Evolutionary conservation across 2,329 filamentous ascomycete genomes (phyloP).

Genomic region (Fusarium foetens): DNA sequence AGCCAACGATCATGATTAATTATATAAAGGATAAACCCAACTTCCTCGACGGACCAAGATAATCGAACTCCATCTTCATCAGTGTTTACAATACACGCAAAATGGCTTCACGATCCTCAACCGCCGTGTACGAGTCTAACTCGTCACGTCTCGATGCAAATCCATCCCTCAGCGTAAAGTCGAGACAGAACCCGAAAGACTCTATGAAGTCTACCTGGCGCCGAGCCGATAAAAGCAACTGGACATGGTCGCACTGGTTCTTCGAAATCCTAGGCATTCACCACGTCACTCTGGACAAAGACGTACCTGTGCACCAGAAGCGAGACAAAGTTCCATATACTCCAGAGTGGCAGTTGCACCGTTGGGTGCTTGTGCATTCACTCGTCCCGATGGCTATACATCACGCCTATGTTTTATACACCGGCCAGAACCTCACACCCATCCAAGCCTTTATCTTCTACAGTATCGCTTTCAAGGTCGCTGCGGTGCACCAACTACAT

Average conservation of each 20-base stretch:
- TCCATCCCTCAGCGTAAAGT: neutral
- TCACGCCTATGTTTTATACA: neutral
- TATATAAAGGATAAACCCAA: neutral
- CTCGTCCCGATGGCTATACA: neutral
- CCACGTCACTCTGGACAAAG: neutral
- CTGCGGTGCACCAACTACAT: neutral
- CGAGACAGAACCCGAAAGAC: neutral
- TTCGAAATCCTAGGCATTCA: neutral
- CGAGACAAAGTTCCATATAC: neutral
- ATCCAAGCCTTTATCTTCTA: neutral
- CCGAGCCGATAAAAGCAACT: neutral
- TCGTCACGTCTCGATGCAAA: neutral
- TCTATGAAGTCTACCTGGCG: slow-evolving; percentile 6
- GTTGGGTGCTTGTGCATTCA: neutral
- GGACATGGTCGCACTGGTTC: neutral
- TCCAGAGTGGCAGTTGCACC: neutral
- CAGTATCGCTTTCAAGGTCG: neutral
- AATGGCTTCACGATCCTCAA: slow-evolving; percentile 5
- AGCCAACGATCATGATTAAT: neutral
- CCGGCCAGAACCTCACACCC: neutral
- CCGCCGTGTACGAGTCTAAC: neutral
- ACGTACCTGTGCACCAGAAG: neutral
- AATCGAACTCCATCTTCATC: neutral
- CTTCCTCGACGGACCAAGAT: neutral
- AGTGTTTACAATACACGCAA: neutral